Conservation (phyloP, 306 rosid genomes). For the Dryas alaskensis region DNA sequence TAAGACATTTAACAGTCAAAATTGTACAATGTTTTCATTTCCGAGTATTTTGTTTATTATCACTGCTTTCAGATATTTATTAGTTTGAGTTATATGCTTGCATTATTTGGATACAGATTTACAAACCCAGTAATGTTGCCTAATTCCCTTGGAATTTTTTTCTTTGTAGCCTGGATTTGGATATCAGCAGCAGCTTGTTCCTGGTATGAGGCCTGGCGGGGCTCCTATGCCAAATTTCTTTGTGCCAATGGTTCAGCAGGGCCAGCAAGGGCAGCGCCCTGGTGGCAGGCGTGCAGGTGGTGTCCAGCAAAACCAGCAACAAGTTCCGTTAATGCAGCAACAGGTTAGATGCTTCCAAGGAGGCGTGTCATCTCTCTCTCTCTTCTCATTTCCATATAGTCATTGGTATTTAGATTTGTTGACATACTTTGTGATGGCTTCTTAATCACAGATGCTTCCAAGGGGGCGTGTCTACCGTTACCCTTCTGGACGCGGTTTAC, state of each 20-base stretch:
- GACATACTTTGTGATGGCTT: slow-evolving; percentile 19
- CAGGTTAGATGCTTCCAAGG: slow-evolving; percentile 46
- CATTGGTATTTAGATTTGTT: not conserved
- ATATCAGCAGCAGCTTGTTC: slow-evolving; percentile 96
- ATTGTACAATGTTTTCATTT: not conserved
- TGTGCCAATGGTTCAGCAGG: slow-evolving; percentile 97
- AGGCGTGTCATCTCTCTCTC: not conserved
- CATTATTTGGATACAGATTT: not conserved
- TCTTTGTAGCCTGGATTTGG: slow-evolving; percentile 85
- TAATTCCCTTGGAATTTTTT: slow-evolving; percentile 12
- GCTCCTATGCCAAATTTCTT: slow-evolving; percentile 94
- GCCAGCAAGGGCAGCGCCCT: slow-evolving; percentile 92
- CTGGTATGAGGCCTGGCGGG: slow-evolving; percentile 98
- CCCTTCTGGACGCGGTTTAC: slow-evolving; percentile 82
- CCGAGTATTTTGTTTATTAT: not conserved
- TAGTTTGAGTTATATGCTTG: not conserved
- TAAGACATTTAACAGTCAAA: not conserved
- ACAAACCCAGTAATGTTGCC: not conserved
- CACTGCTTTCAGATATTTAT: not conserved
- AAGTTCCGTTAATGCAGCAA: slow-evolving; percentile 87
- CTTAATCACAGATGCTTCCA: slow-evolving; percentile 71
- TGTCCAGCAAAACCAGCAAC: slow-evolving; percentile 84
- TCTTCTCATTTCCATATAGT: not conserved
- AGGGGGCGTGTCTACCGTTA: slow-evolving; percentile 91
- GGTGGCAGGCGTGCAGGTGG: slow-evolving; percentile 92